Evolutionary conservation across 148 eudicot genomes (phyloP), one percentile per base, ranked within the genome.

Genomic region (Oxyria digyna): DNA sequence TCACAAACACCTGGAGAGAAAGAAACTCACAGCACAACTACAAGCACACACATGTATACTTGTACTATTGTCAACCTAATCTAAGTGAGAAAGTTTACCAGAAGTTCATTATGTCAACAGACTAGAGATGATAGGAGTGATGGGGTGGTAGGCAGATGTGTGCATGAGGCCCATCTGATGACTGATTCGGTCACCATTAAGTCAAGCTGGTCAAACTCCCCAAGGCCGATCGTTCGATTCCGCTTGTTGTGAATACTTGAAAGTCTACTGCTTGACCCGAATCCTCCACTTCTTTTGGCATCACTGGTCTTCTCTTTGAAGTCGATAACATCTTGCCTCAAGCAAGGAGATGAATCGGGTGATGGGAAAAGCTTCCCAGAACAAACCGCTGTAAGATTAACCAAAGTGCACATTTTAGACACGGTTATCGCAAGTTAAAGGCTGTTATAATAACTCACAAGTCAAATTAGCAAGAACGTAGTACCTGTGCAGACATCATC

Each of bases 151-250:
- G 94, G 83, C 12, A 92, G 75, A 64, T 87, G 71, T 11, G 94
- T 89, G 88, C 96, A 89, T 0, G 98, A 92, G 2, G 87, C 98
- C 97, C 98, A 89, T 23, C 98, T 87, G 64, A 87, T 89, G 20
- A 92, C 88, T 4, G 96, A 81, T 71, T 89, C 91, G 8, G 86
- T 83, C 31, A 82, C 89, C 57, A 84, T 76, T 1, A 85, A 70
- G 75, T 84, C 91, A 15, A 89, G 67, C 76, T 87, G 91, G 46
- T 87, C 85, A 33, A 87, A 79, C 78, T 92, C 98, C 20, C 98
- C 94, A 38, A 92, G 76, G 8, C 98, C 91, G 1, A 92, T 92
- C 8, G 98, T 92, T 10, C 81, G 83, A 68, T 92, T 92, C 80
- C 98, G 82, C 78, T 83, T 92, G 85, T 83, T 84, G 75, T 85